Conservation (phyloP, 2,329 filamentous ascomycete species). For the Chaetomium globosum region DNA sequence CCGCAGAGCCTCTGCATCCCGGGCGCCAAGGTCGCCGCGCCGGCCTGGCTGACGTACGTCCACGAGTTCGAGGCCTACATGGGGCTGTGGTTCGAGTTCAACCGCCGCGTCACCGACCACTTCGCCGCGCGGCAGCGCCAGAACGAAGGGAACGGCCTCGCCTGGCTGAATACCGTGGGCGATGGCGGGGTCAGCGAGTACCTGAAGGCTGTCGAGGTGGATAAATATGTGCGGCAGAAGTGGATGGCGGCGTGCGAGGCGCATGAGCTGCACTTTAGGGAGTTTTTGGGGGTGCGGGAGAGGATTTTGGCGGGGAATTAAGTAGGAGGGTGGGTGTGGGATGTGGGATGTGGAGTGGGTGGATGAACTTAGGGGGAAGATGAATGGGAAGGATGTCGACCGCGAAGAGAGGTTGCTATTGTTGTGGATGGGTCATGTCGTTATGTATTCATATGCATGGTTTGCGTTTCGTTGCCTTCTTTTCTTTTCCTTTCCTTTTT, state of each 20-base stretch:
- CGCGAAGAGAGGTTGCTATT: background rate
- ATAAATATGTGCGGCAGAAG: conserved; percentile 62
- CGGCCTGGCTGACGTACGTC: conserved; percentile 56
- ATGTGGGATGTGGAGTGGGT: background rate
- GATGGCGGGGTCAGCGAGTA: conserved; percentile 60
- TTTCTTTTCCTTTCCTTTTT: background rate
- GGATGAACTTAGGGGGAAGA: background rate
- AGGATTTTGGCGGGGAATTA: conserved; percentile 43
- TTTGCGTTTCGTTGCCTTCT: background rate
- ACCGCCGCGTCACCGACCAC: conserved; percentile 58
- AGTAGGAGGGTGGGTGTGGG: conserved; percentile 28
- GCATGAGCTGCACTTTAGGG: conserved; percentile 61
- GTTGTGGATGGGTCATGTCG: background rate
- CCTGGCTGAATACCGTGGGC: conserved; percentile 50
- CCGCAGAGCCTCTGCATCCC: conserved; percentile 49
- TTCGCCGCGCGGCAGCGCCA: conserved; percentile 56
- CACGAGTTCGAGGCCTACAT: conserved; percentile 59
- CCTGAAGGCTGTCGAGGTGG: conserved; percentile 62
- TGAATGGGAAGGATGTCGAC: background rate
- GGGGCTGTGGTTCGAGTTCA: conserved; percentile 54
- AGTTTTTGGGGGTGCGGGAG: conserved; percentile 56
- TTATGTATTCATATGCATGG: conserved; percentile 8
- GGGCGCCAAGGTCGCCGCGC: conserved; percentile 48
- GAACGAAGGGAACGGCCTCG: conserved; percentile 47
- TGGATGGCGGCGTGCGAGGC: conserved; percentile 63